Evolutionary conservation across 2,329 filamentous ascomycete genomes (phyloP).

Genomic region (Aureobasidium sp.): DNA sequence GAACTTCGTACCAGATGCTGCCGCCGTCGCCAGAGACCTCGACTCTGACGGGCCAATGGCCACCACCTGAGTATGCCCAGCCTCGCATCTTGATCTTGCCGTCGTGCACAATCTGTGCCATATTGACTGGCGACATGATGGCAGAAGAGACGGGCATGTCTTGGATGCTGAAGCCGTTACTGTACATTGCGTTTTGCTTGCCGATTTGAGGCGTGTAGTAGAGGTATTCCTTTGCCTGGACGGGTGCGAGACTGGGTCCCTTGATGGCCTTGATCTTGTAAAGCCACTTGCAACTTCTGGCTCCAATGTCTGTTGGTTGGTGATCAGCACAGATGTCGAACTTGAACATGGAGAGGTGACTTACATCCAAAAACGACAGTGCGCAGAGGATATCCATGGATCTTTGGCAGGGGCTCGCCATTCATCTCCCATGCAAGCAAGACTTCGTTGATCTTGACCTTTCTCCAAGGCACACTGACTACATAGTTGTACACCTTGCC

Average conservation of each 20-base stretch:
- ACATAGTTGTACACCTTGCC: conserved; percentile 59
- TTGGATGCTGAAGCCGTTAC: conserved; percentile 59
- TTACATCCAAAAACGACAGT: conserved; percentile 46
- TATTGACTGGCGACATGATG: conserved; percentile 57
- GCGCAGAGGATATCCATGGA: conserved; percentile 60
- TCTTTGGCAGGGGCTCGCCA: conserved; percentile 54
- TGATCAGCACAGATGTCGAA: conserved; percentile 24
- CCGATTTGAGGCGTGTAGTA: conserved; percentile 64
- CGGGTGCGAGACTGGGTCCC: conserved; percentile 50
- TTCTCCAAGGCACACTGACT: conserved; percentile 59
- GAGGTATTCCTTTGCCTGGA: conserved; percentile 59
- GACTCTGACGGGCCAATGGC: conserved; percentile 50
- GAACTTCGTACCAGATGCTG: conserved; percentile 58
- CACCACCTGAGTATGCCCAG: conserved; percentile 39
- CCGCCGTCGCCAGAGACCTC: conserved; percentile 60
- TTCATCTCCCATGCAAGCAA: conserved; percentile 69
- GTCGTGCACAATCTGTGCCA: conserved; percentile 55
- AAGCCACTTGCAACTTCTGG: conserved; percentile 57
- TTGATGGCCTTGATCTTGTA: conserved; percentile 56
- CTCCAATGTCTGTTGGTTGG: conserved; percentile 49
- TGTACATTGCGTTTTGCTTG: conserved; percentile 57
- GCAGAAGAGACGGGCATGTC: conserved; percentile 64
- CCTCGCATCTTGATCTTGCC: conserved; percentile 50
- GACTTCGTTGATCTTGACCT: conserved; percentile 61
- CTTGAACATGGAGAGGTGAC: background rate